Evolutionary conservation across 2,329 filamentous ascomycete genomes (phyloP), one percentile per base, ranked within the genome.

Genomic region (Didymosphaeria variabile): DNA sequence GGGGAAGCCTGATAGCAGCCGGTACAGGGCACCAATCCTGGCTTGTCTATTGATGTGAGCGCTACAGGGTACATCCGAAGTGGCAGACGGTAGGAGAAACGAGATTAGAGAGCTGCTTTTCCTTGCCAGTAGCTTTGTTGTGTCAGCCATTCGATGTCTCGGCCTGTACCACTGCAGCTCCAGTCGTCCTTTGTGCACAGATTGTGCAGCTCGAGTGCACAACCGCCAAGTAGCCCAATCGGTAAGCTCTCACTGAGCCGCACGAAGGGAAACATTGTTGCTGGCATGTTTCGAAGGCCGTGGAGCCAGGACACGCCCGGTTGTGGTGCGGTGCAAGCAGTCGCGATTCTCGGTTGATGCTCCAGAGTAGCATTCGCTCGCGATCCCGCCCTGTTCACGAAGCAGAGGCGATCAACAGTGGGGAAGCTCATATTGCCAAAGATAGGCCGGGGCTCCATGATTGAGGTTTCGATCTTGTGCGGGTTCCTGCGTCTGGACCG

Each of bases 41-140:
- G 68, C 67, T 59, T 60, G 68, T 70, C 72, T 76, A 74, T 75
- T 76, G 72, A 74, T 66, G 63, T 29, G 66, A 67, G 63, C 60
- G 58, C 60, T 46, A 59, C 45, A 34, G 52, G 55, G 55, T 65
- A 67, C 66, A 73, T 74, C 67, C 66, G 61, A 62, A 29, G 40
- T 57, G 61, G 64, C 45, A 67, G 61, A 60, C 61, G 61, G 61
- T 49, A 3, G 55, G 57, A 61, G 62, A 71, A 72, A 72, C 72
- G 70, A 77, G 72, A 77, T 77, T 75, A 72, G 66, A 46, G 63
- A 59, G 55, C 59, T 66, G 71, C 68, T 70, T 71, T 73, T 67
- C 65, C 73, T 67, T 71, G 70, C 64, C 67, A 66, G 65, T 64
- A 55, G 57, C 67, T 68, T 68, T 72, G 70, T 67, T 65, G 68